Evolutionary conservation across 805 yeast genomes (phyloP).

Genomic region (Middelhovenomyces tepae): DNA sequence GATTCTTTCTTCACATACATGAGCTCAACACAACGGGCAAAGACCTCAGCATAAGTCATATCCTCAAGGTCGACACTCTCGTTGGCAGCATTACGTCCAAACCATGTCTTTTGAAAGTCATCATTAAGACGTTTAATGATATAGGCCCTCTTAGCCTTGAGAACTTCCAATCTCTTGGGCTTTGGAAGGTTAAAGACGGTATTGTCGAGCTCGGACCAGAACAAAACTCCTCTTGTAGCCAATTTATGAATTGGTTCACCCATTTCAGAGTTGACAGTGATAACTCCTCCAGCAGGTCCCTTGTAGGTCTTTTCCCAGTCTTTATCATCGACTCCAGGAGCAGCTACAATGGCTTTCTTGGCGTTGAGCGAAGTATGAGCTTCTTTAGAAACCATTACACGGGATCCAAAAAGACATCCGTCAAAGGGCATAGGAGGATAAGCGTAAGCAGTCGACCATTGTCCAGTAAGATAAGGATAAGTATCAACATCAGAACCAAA

Average conservation of each 20-base stretch:
- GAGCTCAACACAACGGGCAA: conserved; percentile 77
- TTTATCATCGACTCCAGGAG: conserved; percentile 80
- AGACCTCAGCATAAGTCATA: conserved; percentile 92
- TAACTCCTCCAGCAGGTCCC: conserved; percentile 92
- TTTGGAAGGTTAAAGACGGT: conserved; percentile 88
- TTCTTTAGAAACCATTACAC: conserved; percentile 97
- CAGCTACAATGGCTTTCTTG: conserved; percentile 80
- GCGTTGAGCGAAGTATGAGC: conserved; percentile 91
- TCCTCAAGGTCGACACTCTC: conserved; percentile 88
- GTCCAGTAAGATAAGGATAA: conserved; percentile 94
- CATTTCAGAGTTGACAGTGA: conserved; percentile 97
- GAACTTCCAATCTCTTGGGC: conserved; percentile 68
- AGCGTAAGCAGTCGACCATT: conserved; percentile 80
- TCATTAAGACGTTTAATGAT: conserved; percentile 80
- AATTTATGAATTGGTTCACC: conserved; percentile 99
- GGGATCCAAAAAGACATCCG: conserved; percentile 91
- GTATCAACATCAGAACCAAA: conserved; percentile 96
- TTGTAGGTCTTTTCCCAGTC: conserved; percentile 94
- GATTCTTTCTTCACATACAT: conserved; percentile 69
- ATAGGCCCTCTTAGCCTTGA: conserved; percentile 75
- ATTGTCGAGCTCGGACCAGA: conserved; percentile 97
- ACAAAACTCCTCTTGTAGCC: conserved; percentile 94
- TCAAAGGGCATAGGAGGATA: conserved; percentile 99
- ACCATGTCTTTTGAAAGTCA: conserved; percentile 98
- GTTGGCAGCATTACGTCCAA: conserved; percentile 61